Evolutionary conservation across 78 protist genomes (phyloP), one percentile per base, ranked within the genome.

Genomic region (Paulinella micropora): DNA sequence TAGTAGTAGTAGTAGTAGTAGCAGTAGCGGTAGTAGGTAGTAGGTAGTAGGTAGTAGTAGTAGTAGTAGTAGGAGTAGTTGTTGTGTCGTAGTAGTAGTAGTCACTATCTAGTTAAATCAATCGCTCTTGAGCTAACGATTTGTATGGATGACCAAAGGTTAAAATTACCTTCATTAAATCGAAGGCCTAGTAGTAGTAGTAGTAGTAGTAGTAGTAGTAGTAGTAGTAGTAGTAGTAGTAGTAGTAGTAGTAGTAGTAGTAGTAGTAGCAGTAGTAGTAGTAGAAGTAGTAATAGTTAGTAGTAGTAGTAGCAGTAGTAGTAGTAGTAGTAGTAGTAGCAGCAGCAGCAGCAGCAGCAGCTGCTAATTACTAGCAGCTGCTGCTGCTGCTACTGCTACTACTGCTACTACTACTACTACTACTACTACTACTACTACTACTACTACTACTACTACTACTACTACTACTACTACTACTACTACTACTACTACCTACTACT

Each of bases 211-310:
- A 64, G 77, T 64, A 64, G 77, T 23, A 64, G 77, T 23, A 64
- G 77, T 64, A 64, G 77, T 64, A 64, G 77, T 64, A 64, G 77
- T 64, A 88, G 77, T 64, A 64, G 77, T 64, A 64, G 77, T 64
- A 64, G 77, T 64, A 23, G 77, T 15, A 64, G 86, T 64, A 64
- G 23, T 64, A 64, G 77, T 64, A 64, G 77, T 64, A 64, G 77
- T 64, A 64, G 77, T 64, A 64, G 77, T 23, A 64, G 77, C 77
- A 64, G 77, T 64, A 64, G 77, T 64, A 64, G 77, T 64, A 64
- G 77, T 64, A 88, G 77, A 28, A 64, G 77, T 64, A 64, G 77
- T 64, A 64, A 23, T 64, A 23, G 77, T 15, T n/a, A 64, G 77
- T 23, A 64, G 77, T 64, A 64, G 77, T 64, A 64, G 23, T 64